These are phyloP conservation scores for Laetiporus sulphureus DNA, from an alignment of 1,284 basidiomycete species.

Conservation along the genomic window DNA sequence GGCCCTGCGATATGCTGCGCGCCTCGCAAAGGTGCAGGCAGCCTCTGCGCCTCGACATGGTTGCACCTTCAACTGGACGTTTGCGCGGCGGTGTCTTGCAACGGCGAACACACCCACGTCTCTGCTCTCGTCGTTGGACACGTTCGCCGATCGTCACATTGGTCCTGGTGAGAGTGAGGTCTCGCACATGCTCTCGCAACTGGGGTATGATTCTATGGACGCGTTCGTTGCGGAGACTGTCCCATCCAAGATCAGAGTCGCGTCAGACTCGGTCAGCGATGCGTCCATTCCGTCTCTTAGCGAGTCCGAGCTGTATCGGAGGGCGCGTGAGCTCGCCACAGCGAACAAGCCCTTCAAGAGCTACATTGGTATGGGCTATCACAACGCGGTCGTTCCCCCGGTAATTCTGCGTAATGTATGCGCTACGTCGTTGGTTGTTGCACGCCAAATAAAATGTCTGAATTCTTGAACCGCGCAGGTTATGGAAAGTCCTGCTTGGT, in stretches of 20 bases:
- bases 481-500: slow-evolving; percentile 97
- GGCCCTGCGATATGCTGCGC: slow-evolving; percentile 34
- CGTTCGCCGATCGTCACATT: slow-evolving; percentile 83
- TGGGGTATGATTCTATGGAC: slow-evolving; percentile 85
- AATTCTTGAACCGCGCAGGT: too few relatives aligned
- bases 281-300: slow-evolving; percentile 69
- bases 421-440: slow-evolving; percentile 4
- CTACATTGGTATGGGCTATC: slow-evolving; percentile 98
- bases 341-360: slow-evolving; percentile 84
- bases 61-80: slow-evolving; percentile 2
- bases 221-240: slow-evolving; percentile 80
- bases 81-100: slow-evolving; percentile 38
- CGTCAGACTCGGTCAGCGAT: slow-evolving; percentile 56
- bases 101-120: slow-evolving; percentile 52
- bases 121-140: slow-evolving; percentile 79
- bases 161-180: slow-evolving; percentile 80
- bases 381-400: slow-evolving; percentile 88
- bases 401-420: slow-evolving; percentile 89
- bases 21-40: slow-evolving; percentile 31
- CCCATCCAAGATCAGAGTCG: slow-evolving; percentile 73
- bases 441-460: too few relatives aligned
- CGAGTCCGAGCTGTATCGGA: slow-evolving; percentile 78
- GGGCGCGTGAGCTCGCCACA: slow-evolving; percentile 72
- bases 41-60: too few relatives aligned
- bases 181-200: slow-evolving; percentile 67